phyloP scores from a whole-genome alignment of 129 eudicot genomes.

The Silybum marianum region DNA sequence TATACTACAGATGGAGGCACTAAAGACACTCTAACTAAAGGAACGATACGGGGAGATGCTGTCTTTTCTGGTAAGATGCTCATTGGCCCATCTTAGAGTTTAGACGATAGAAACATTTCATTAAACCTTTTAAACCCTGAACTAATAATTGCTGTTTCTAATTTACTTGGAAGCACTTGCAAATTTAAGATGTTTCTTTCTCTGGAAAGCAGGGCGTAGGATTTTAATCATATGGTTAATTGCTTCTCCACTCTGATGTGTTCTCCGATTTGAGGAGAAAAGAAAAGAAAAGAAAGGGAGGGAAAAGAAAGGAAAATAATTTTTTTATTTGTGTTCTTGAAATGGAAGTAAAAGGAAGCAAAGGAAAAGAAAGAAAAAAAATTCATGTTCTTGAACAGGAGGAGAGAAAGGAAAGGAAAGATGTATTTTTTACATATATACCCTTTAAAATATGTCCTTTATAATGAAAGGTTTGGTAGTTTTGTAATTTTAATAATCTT shows the following conservation, averaged over 20 bases:
- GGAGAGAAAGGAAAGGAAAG: too few species aligned
- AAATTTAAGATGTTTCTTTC: background rate
- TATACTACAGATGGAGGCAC: constrained; percentile 96
- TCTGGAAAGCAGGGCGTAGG: background rate
- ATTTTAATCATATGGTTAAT: background rate
- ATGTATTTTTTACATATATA: too few species aligned
- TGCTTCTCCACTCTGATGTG: background rate
- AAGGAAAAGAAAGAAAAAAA: too few species aligned
- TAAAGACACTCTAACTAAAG: constrained; percentile 71
- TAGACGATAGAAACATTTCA: background rate
- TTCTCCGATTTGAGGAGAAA: too few species aligned
- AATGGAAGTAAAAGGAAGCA: too few species aligned
- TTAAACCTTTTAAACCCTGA: background rate
- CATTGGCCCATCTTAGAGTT: background rate
- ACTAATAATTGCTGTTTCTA: background rate
- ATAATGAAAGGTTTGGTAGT: too few species aligned
- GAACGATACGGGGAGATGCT: constrained; percentile 69
- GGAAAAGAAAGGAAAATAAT: too few species aligned
- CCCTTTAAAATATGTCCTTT: too few species aligned
- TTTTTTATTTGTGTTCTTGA: too few species aligned
- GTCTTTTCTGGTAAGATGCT: constrained; percentile 71
- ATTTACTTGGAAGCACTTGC: background rate
- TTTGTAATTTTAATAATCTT: too few species aligned
- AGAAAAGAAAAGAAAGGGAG: too few species aligned
- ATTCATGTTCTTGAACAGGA: too few species aligned